Evolutionary conservation across 768 basidiomycete genomes (phyloP).

Genomic region (Pleurotus ostreatus): DNA sequence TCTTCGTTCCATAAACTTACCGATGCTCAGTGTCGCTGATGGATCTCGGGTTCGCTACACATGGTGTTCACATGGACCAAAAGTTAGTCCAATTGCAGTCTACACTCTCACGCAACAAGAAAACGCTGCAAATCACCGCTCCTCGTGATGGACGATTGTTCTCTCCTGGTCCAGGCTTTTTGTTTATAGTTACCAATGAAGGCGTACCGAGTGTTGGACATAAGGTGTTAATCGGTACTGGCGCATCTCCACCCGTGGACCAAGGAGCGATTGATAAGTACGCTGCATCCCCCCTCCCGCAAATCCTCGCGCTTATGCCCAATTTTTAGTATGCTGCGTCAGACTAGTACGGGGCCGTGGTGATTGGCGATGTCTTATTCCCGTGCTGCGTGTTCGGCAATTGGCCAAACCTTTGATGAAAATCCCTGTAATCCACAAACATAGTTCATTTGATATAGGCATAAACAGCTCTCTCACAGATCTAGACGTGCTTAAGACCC

Average conservation of each 20-base stretch:
- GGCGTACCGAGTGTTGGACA: conserved; percentile 28
- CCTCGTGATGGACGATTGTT: conserved; percentile 33
- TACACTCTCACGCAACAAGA: conserved; percentile 24
- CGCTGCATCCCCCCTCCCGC: neutral
- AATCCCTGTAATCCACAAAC: too few species aligned
- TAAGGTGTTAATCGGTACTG: conserved; percentile 33
- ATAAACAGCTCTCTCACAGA: too few species aligned
- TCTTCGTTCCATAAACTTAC: neutral
- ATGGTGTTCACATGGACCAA: conserved; percentile 36
- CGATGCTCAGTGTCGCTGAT: conserved; percentile 28
- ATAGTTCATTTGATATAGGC: too few species aligned
- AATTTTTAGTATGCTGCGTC: neutral
- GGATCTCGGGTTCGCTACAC: conserved; percentile 39
- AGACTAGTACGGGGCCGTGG: neutral
- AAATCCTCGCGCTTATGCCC: neutral
- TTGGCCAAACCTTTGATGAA: too few species aligned
- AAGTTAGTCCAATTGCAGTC: conserved; percentile 33
- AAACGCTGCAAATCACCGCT: conserved; percentile 26
- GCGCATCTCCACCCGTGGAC: conserved; percentile 30
- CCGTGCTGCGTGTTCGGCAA: too few species aligned
- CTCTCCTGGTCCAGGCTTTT: conserved; percentile 36
- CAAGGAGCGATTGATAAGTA: conserved; percentile 5
- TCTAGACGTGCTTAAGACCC: too few species aligned
- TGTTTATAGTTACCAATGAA: conserved; percentile 29
- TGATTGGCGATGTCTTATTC: too few species aligned